Percentiles rank a stretch among this genome's conserved stretches.
Conservation (phyloP, 345 rosid genomes). For the Bruguiera sexangula region DNA sequence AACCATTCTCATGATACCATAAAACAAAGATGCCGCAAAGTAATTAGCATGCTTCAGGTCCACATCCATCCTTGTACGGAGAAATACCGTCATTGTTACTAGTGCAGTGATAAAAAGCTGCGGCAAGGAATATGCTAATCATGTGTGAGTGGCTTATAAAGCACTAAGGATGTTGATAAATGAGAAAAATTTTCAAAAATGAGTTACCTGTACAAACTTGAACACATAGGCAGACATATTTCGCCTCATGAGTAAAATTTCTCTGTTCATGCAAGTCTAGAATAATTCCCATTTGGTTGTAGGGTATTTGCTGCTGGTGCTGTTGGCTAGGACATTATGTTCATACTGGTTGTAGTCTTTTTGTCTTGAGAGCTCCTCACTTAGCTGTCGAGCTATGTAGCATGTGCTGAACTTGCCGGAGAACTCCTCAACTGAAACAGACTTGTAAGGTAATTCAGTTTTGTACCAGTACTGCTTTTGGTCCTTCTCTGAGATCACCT, state of each 20-base stretch:
- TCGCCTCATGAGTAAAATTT: slow-evolving; percentile 54
- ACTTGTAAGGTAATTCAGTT: slow-evolving; percentile 31
- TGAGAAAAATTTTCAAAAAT: background rate
- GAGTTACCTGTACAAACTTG: slow-evolving; percentile 41
- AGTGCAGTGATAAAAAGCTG: slow-evolving; percentile 41
- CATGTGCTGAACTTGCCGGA: slow-evolving; percentile 33
- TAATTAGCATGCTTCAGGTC: slow-evolving; percentile 34
- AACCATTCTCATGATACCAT: slow-evolving; percentile 33
- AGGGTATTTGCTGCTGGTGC: slow-evolving; percentile 29
- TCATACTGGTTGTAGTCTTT: slow-evolving; percentile 11
- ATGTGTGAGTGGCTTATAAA: background rate
- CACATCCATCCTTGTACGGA: slow-evolving; percentile 30
- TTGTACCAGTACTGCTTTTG: slow-evolving; percentile 60
- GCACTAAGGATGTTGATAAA: background rate
- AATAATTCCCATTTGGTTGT: slow-evolving; percentile 52
- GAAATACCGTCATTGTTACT: slow-evolving; percentile 40
- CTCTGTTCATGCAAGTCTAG: slow-evolving; percentile 61
- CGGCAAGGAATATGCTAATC: slow-evolving; percentile 9
- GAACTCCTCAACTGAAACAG: slow-evolving; percentile 46
- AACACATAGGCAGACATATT: slow-evolving; percentile 41
- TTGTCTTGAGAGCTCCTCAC: slow-evolving; percentile 41
- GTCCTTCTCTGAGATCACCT: slow-evolving; percentile 62
- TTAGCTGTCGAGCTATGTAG: slow-evolving; percentile 35
- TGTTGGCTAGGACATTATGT: background rate
- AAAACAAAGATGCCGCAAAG: slow-evolving; percentile 41